Base-by-base conservation (phyloP, 306 rosid species). In the Hippophae rhamnoides region DNA sequence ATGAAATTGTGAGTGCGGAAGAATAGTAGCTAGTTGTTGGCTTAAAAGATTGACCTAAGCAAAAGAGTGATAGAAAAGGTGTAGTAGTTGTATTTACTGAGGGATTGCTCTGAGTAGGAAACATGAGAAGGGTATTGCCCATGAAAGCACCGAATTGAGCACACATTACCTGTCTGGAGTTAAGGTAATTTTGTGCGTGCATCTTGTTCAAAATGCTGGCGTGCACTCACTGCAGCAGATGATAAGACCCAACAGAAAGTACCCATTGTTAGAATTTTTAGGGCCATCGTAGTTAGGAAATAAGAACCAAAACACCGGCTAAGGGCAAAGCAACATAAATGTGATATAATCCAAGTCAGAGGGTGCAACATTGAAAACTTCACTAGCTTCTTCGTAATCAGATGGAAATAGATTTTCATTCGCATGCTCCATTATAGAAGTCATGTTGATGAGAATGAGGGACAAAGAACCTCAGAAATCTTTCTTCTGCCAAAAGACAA, bases 361-460 rank as follows among this genome's bases (percentile, higher is more conserved):
- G 13, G 99, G 99, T 10, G 95, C 89, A 0, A 89, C 96, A 63
- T 78, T 76, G 74, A 92, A 92, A 58, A 96, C 79, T 78, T 81
- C 99, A 25, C 99, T 85, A 9, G 87, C 93, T 84, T 92, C 99
- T 82, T 88, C 87, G 84, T 88, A 92, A 26, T 88, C 99, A 5
- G 99, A 67, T 13, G 99, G 99, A 60, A 88, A 96, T 57, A 92
- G 95, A 72, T 92, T 92, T 56, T 88, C 99, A 41, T 92, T 96
- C 0, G 99, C 96, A 0, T 89, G 83, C 76, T 88, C 96, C 99
- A 92, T 88, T 57, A 92, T 84, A 61, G 99, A 89, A 13, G 95
- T 95, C 66, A 92, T 52, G 83, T 92, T 88, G 72, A 87, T 87
- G 42, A 87, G 93, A 70, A 84, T 68, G 65, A 87, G 89, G 10